Evolutionary conservation across 73 alveolate species (phyloP), one percentile per base, ranked within the genome.

Genomic region (Stentor roeselii): DNA sequence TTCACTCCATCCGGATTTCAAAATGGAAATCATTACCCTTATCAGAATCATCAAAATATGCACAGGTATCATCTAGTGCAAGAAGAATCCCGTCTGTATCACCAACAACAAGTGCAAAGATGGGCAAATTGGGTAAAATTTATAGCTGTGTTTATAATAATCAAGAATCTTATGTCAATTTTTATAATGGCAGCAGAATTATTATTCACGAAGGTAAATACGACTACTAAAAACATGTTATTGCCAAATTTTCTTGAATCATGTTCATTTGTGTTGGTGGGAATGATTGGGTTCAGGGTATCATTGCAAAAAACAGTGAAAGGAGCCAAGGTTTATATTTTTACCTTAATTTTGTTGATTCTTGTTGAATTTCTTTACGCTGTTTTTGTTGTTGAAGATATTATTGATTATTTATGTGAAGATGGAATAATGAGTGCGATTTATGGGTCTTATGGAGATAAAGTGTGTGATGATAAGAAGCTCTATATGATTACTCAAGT

Each of bases 91-190:
- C n/a, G n/a, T n/a, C n/a, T n/a, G n/a, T n/a, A n/a, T n/a, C n/a
- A n/a, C n/a, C n/a, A n/a, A n/a, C n/a, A n/a, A n/a, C 67, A 50
- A 50, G 6, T 50, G 21, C 30, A 50, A 50, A 50, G 67, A 50
- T 50, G 67, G 67, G 67, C 67, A 21, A 50, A 50, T 21, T 50
- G 67, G 67, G 67, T 50, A 21, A 50, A 50, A 50, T 50, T 50
- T 50, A 21, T 50, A 11, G 6, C 67, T 6, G 21, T 50, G 30
- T 50, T 50, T 50, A 50, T 50, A 6, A 50, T 50, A 50, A 21
- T 50, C 21, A 50, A 50, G 21, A 11, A 6, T 50, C 21, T 50
- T 6, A 50, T 50, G 21, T 50, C 67, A 50, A 21, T 50, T 50
- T 11, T 50, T 50, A 50, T 6, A 11, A 11, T 50, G 67, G 67